Conservation (phyloP, 129 eudicot genomes). For the Heracleum sosnowskyi region DNA sequence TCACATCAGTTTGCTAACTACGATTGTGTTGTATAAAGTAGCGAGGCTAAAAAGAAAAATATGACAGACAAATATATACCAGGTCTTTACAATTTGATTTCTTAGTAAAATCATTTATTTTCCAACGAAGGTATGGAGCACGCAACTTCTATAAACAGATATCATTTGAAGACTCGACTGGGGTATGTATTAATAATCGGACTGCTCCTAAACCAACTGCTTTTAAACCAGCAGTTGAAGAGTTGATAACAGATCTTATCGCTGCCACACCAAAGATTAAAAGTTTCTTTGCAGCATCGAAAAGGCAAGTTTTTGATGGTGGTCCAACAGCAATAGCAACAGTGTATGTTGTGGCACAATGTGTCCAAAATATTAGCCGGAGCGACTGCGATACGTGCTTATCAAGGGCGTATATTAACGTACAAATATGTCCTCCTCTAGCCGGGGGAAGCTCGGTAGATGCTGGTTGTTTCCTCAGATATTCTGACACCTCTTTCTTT, state of each 20-base stretch:
- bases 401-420: constrained; percentile 21
- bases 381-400: constrained; percentile 31
- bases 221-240: constrained; percentile 13
- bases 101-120: background rate
- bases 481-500: constrained; percentile 20
- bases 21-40: background rate
- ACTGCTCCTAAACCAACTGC: constrained; percentile 20
- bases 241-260: constrained; percentile 19
- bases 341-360: constrained; percentile 18
- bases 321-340: constrained; percentile 12
- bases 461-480: constrained; percentile 35
- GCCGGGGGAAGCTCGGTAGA: constrained; percentile 32
- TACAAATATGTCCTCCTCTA: constrained; percentile 27
- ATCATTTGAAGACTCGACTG: constrained; percentile 24
- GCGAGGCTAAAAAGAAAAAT: background rate
- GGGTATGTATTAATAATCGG: constrained; percentile 18
- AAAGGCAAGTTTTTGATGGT: constrained; percentile 13
- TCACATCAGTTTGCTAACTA: background rate
- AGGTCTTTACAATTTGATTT: background rate
- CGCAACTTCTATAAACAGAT: constrained; percentile 27
- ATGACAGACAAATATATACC: background rate
- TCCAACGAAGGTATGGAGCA: constrained; percentile 23
- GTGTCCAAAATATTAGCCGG: constrained; percentile 25
- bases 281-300: constrained; percentile 27
- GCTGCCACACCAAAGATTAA: constrained; percentile 29